Conservation (phyloP, 2,329 filamentous ascomycete genomes). For the Talaromyces atroroseus region DNA sequence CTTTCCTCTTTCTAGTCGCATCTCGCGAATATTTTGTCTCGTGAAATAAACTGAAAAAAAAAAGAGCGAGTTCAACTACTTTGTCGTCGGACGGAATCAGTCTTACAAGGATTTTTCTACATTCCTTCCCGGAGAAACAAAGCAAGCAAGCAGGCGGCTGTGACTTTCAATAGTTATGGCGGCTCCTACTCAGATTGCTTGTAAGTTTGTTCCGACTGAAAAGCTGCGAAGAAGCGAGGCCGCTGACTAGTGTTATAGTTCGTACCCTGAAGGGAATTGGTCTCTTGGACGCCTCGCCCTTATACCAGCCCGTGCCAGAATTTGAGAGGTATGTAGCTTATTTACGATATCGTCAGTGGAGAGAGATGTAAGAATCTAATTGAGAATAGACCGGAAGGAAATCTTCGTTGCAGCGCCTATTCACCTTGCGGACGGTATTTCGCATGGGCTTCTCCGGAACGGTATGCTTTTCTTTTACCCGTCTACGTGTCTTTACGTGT, state of each 20-base stretch:
- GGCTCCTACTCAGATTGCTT: slow-evolving; percentile 88
- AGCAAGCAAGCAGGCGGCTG: slow-evolving; percentile 40
- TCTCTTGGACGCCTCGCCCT: slow-evolving; percentile 82
- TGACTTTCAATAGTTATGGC: slow-evolving; percentile 95
- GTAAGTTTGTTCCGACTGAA: slow-evolving; percentile 39
- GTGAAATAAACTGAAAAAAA: background rate
- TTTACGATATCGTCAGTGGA: background rate
- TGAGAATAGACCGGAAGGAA: slow-evolving; percentile 71
- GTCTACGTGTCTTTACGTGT: background rate
- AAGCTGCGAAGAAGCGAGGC: background rate
- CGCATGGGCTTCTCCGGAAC: slow-evolving; percentile 83
- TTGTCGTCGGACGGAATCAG: slow-evolving; percentile 5
- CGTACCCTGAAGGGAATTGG: slow-evolving; percentile 96
- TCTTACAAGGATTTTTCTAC: background rate
- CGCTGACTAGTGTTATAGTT: slow-evolving; percentile 43
- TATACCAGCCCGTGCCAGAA: slow-evolving; percentile 77
- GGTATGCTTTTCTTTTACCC: slow-evolving; percentile 38
- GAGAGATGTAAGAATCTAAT: background rate
- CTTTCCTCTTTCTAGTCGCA: background rate
- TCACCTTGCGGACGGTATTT: slow-evolving; percentile 95
- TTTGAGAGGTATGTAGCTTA: slow-evolving; percentile 53
- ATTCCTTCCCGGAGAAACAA: background rate
- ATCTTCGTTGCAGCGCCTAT: slow-evolving; percentile 90
- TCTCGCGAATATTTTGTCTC: background rate
- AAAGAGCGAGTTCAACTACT: background rate